These are phyloP conservation scores for Seiridium unicorne DNA, from an alignment of 2,329 filamentous ascomycete genomes.

Conservation along the genomic window DNA sequence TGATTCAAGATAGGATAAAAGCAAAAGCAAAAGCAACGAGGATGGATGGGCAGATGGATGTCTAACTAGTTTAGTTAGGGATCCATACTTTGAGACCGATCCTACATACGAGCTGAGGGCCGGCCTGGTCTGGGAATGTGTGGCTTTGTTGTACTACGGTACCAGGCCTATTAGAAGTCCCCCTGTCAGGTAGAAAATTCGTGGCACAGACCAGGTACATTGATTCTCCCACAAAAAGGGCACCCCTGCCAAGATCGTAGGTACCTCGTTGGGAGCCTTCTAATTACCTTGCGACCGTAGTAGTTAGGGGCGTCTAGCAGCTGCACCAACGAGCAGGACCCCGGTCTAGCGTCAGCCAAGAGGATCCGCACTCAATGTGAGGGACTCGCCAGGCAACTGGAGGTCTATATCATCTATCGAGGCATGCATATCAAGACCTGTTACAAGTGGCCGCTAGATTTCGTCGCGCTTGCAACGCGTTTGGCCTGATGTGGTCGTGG, in stretches of 20 bases:
- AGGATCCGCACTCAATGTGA: background rate
- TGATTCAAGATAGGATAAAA: too few species aligned
- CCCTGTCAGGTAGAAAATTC: too few species aligned
- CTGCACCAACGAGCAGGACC: too few species aligned
- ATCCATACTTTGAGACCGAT: background rate
- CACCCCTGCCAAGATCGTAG: too few species aligned
- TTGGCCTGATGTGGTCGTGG: constrained; percentile 1
- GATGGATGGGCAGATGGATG: background rate
- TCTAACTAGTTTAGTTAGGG: background rate
- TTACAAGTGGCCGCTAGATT: background rate
- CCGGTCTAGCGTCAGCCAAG: too few species aligned
- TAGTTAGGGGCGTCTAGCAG: too few species aligned
- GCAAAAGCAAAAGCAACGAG: background rate
- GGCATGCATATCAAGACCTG: background rate
- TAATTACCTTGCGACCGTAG: too few species aligned
- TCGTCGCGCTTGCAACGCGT: background rate
- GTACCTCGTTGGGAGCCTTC: too few species aligned
- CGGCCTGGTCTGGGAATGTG: constrained; percentile 1
- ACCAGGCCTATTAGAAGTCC: background rate
- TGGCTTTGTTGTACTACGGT: background rate
- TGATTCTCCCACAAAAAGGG: too few species aligned
- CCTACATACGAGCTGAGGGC: background rate
- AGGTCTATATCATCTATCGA: background rate
- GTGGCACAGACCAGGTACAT: too few species aligned
- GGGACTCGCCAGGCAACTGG: background rate